Percentiles rank a stretch among this genome's conserved stretches.
Evolutionary conservation across 345 rosid species (phyloP).

Genomic region (Euphorbia lathyris): DNA sequence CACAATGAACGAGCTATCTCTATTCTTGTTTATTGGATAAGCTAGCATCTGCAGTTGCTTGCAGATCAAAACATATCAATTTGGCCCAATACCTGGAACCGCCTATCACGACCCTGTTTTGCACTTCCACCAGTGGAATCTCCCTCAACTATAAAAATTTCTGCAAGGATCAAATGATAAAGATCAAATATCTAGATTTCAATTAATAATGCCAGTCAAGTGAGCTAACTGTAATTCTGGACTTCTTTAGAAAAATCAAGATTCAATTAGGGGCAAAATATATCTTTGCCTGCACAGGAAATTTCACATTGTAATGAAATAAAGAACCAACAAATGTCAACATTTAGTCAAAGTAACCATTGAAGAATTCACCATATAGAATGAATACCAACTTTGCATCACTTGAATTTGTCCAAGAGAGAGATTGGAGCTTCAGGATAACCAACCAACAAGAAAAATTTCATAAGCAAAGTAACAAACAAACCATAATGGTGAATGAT

Average conservation of each 20-base stretch:
- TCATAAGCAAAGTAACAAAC: slow-evolving; percentile 1
- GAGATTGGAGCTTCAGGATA: background rate
- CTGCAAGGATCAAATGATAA: slow-evolving; percentile 36
- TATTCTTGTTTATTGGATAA: background rate
- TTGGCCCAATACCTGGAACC: slow-evolving; percentile 69
- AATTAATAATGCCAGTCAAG: background rate
- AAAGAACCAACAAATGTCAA: background rate
- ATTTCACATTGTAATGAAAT: background rate
- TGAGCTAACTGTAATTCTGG: background rate
- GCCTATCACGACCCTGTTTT: slow-evolving; percentile 97
- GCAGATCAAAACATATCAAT: background rate
- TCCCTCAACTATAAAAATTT: slow-evolving; percentile 97
- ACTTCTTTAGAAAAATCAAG: background rate
- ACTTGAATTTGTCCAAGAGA: background rate
- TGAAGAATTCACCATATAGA: no score
- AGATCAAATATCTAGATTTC: background rate
- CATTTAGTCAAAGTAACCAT: no score
- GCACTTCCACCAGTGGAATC: slow-evolving; percentile 99
- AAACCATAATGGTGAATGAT: background rate
- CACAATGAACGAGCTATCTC: background rate
- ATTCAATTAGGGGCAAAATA: background rate
- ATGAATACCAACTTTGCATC: no score
- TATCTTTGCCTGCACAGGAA: background rate
- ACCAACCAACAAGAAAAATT: background rate
- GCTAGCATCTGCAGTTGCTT: slow-evolving; percentile 6